Percentiles rank a stretch among this genome's conserved stretches.
Evolutionary conservation across 106 monocot species (phyloP).

Genomic region (Dendrobium chrysotoxum): DNA sequence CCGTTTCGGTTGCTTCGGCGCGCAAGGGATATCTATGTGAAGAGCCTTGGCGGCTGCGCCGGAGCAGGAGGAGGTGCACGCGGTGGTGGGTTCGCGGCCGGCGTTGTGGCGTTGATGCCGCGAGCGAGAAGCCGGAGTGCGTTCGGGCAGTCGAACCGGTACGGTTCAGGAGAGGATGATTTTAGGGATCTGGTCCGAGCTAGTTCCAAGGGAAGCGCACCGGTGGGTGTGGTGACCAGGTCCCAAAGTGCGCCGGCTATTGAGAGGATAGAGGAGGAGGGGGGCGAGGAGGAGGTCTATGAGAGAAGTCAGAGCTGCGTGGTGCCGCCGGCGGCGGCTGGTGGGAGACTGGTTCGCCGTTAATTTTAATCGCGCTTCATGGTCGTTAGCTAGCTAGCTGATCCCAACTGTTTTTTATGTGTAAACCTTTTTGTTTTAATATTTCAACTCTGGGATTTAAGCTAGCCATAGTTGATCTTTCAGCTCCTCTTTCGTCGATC

Average conservation of each 20-base stretch:
- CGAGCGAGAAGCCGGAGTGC: background rate
- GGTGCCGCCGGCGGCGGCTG: background rate
- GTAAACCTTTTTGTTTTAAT: too few relatives aligned
- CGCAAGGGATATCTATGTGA: background rate
- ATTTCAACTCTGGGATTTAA: too few relatives aligned
- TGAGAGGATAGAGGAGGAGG: constrained; percentile 4
- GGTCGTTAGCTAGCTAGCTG: too few relatives aligned
- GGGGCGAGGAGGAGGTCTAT: background rate
- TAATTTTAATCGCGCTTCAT: too few relatives aligned
- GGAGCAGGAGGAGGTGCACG: background rate
- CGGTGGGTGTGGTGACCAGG: background rate
- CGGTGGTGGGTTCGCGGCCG: background rate
- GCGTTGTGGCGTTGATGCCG: constrained; percentile 1
- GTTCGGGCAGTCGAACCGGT: background rate
- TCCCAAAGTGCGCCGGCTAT: constrained; percentile 1
- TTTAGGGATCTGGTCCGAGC: constrained; percentile 8
- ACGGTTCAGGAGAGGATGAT: background rate
- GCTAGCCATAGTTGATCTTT: too few relatives aligned
- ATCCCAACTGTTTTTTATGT: too few relatives aligned
- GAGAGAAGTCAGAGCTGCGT: constrained; percentile 1
- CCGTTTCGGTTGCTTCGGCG: background rate
- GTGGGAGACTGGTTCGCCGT: background rate
- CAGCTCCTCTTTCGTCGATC: background rate
- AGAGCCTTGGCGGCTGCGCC: background rate
- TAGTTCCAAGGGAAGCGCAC: background rate